phyloP scores from a whole-genome alignment of 306 rosid genomes.

The Vachellia collinsii region DNA sequence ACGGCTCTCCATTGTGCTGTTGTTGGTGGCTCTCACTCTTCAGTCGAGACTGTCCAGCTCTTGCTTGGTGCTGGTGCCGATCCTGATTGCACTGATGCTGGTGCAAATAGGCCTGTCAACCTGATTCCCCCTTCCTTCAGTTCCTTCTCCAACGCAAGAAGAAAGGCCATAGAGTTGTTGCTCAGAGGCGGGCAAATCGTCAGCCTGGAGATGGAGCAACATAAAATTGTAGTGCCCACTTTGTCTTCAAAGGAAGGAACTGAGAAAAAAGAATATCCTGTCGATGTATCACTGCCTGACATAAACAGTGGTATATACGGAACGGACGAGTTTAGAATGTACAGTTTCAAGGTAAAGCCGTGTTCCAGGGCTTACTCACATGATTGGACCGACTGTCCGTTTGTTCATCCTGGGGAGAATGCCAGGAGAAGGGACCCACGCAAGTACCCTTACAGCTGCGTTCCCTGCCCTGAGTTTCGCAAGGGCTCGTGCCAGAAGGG shows the following conservation, averaged over 20 bases:
- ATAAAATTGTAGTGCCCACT: conserved; percentile 39
- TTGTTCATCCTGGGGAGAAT: conserved; percentile 99
- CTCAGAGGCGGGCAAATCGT: conserved; percentile 59
- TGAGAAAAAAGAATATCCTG: conserved; percentile 91
- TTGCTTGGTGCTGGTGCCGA: conserved; percentile 78
- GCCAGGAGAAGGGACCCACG: conserved; percentile 98
- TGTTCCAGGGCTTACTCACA: conserved; percentile 98
- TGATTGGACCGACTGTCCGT: conserved; percentile 99
- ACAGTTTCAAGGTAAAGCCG: conserved; percentile 95
- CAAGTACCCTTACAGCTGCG: conserved; percentile 96
- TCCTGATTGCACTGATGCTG: conserved; percentile 51
- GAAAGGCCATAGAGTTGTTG: conserved; percentile 76
- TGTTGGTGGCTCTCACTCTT: conserved; percentile 72
- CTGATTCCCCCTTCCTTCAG: conserved; percentile 63
- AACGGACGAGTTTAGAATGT: conserved; percentile 92
- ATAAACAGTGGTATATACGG: conserved; percentile 90
- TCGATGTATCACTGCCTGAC: conserved; percentile 85
- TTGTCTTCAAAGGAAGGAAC: conserved; percentile 52
- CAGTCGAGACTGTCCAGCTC: conserved; percentile 69
- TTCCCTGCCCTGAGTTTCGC: conserved; percentile 97
- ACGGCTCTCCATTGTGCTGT: conserved; percentile 94
- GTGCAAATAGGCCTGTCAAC: conserved; percentile 66
- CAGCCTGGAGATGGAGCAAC: conserved; percentile 52
- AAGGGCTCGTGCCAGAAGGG: conserved; percentile 90
- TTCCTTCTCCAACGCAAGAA: conserved; percentile 48